Evolutionary conservation across 805 yeast genomes (phyloP), one percentile per base, ranked within the genome.

Genomic region (Torulaspora franciscae): DNA sequence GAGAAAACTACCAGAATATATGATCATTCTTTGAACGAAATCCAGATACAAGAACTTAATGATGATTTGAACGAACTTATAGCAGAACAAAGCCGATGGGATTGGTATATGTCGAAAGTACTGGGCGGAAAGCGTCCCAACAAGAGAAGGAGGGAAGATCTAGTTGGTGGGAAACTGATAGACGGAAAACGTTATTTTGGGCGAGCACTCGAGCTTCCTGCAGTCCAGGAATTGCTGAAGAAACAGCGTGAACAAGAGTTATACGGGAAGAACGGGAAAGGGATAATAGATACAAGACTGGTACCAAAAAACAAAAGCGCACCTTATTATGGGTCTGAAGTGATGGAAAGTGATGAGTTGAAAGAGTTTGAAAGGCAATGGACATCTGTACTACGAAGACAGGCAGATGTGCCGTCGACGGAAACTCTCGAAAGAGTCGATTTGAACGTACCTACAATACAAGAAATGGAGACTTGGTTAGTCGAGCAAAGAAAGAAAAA

Each of bases 161-260:
- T 56, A 15, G 29, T 50, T 7, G 50, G 55, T 17, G 64, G 64
- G 5, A 66, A 62, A 22, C 43, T 56, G 1, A 59, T 76, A 1
- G 69, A 74, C 32, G 88, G 88, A 0, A 79, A 79, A 51, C 67
- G 83, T 44, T 90, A 85, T 63, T 90, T 79, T 65, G 97, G 97
- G 0, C 66, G 95, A 39, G 95, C 96, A 0, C 72, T 77, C 42
- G 91, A 87, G 35, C 65, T 89, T 7, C 84, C 88, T 0, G 96
- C 85, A 49, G 90, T 84, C 6, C 68, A 72, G 42, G 72, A 72
- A 46, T 49, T 76, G 17, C 49, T 79, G 14, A 69, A 70, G 42
- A 61, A 68, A 32, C 64, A 70, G 34, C 53, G 58, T 43, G 36
- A 56, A 30, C 50, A 51, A 25, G 48, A 45, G 22, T 47, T 49